Evolutionary conservation across 2,329 filamentous ascomycete genomes (phyloP).

Genomic region (Xylariaceae sp.): DNA sequence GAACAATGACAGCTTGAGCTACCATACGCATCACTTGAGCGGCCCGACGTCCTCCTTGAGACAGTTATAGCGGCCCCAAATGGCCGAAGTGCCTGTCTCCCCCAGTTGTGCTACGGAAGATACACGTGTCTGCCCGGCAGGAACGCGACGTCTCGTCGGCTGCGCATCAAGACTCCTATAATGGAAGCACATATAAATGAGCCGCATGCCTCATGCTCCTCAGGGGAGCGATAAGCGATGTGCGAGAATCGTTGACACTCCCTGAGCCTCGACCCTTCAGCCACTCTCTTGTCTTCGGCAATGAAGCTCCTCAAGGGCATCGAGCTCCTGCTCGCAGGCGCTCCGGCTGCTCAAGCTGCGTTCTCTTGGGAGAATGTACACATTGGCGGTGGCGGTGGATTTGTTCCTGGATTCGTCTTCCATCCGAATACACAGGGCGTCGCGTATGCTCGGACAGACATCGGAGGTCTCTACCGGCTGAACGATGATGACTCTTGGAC

Average conservation of each 20-base stretch:
- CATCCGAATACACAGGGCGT: slow-evolving; percentile 48
- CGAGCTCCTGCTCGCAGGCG: slow-evolving; percentile 16
- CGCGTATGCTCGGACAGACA: slow-evolving; percentile 54
- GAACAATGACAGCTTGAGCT: slow-evolving; percentile 4
- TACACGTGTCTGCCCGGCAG: not conserved
- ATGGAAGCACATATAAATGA: slow-evolving; percentile 8
- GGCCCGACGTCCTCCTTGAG: slow-evolving; percentile 1
- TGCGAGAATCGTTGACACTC: slow-evolving; percentile 4
- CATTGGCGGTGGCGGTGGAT: slow-evolving; percentile 55
- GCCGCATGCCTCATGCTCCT: not conserved
- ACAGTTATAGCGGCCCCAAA: not conserved
- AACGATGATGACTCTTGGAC: slow-evolving; percentile 55
- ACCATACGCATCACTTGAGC: slow-evolving; percentile 1
- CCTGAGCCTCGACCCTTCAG: slow-evolving; percentile 6
- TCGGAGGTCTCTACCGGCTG: slow-evolving; percentile 53
- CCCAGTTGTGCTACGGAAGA: not conserved
- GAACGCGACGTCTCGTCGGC: not conserved
- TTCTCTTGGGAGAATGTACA: slow-evolving; percentile 46
- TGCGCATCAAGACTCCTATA: slow-evolving; percentile 1
- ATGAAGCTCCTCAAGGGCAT: slow-evolving; percentile 22
- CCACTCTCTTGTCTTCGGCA: slow-evolving; percentile 12
- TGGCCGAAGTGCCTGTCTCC: not conserved
- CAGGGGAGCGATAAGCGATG: slow-evolving; percentile 6
- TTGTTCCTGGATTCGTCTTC: slow-evolving; percentile 54
- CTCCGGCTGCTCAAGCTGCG: slow-evolving; percentile 28